phyloP scores from a whole-genome alignment of 116 monocot genomes.

The Iris pallida region DNA sequence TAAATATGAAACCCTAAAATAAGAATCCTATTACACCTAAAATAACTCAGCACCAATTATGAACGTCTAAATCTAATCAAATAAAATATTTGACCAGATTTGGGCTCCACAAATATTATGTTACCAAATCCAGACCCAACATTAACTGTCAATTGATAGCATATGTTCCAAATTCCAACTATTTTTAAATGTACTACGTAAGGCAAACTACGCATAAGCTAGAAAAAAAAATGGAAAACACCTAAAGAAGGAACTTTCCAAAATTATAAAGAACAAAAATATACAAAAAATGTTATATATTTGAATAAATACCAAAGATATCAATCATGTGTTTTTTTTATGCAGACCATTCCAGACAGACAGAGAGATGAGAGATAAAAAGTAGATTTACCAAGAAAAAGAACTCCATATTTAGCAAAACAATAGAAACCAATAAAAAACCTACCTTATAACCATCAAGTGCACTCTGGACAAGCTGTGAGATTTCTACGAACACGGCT shows the following conservation, averaged over 20 bases:
- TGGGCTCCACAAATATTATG: no score
- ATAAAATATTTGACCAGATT: no score
- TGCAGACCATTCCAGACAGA: not conserved
- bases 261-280: not conserved
- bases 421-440: not conserved
- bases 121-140: no score
- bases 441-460: slow-evolving; percentile 87
- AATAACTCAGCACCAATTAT: no score
- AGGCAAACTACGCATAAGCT: no score
- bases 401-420: not conserved
- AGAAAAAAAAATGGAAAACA: not conserved
- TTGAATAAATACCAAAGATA: not conserved
- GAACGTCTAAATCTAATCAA: no score
- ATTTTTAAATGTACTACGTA: no score
- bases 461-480: slow-evolving; percentile 87
- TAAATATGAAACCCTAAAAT: no score
- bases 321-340: not conserved
- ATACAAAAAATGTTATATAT: not conserved
- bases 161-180: no score
- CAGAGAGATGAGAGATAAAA: not conserved
- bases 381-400: not conserved
- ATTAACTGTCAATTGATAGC: no score
- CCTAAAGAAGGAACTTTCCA: not conserved
- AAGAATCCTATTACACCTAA: no score
- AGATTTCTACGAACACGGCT: slow-evolving; percentile 85